Percentiles rank a stretch among this genome's conserved stretches.
These are phyloP conservation scores for Ophiostoma sp. DNA, from an alignment of 2,329 filamentous ascomycete genomes.

Conservation along the genomic window DNA sequence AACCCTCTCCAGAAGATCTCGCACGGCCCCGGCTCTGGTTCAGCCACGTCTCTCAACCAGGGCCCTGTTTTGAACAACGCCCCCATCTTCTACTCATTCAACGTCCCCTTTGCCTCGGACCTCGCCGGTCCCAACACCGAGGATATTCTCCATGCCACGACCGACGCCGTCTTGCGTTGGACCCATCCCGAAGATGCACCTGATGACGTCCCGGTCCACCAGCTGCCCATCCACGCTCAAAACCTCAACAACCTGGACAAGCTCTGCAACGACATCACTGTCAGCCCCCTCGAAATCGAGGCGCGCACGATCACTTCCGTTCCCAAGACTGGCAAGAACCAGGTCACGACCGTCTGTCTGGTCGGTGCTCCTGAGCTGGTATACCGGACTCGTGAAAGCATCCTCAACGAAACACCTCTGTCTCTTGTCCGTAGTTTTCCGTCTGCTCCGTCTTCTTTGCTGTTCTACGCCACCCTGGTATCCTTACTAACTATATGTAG, in stretches of 20 bases:
- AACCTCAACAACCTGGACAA: conserved; percentile 75
- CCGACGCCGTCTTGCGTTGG: conserved; percentile 84
- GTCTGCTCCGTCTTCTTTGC: background rate
- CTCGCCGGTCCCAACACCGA: conserved; percentile 88
- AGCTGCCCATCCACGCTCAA: conserved; percentile 84
- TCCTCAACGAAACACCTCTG: conserved; percentile 87
- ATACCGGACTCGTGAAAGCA: conserved; percentile 80
- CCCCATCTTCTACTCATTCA: conserved; percentile 90
- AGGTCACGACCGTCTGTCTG: conserved; percentile 83
- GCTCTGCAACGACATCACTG: conserved; percentile 76
- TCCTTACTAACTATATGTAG: conserved; percentile 41
- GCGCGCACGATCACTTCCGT: conserved; percentile 79
- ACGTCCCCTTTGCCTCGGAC: conserved; percentile 90
- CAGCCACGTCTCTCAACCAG: conserved; percentile 36
- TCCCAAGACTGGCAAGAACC: conserved; percentile 63
- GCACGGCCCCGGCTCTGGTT: conserved; percentile 39
- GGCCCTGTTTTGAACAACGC: conserved; percentile 68
- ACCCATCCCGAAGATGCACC: conserved; percentile 83
- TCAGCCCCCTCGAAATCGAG: conserved; percentile 64
- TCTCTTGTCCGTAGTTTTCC: conserved; percentile 55
- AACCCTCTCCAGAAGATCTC: conserved; percentile 53
- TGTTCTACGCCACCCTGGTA: background rate
- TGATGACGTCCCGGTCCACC: conserved; percentile 77
- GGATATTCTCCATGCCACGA: conserved; percentile 88
- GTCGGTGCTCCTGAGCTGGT: conserved; percentile 83